Base-by-base conservation (phyloP, 2,329 filamentous ascomycete species). In the Aspergillus vadensis region DNA sequence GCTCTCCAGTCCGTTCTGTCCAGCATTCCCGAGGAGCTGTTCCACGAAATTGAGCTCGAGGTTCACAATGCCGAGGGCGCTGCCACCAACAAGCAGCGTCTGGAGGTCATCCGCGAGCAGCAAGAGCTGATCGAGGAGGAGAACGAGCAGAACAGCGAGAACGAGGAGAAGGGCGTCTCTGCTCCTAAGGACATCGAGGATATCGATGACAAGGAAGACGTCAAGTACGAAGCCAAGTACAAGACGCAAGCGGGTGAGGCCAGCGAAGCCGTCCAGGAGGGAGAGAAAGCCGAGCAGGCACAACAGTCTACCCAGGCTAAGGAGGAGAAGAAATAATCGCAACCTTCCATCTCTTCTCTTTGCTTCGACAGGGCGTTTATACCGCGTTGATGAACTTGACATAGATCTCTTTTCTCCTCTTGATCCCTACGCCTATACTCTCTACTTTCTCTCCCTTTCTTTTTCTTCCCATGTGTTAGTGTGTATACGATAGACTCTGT, bases 31-130 rank as follows among this genome's bases (percentile, higher is more conserved):
- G 95, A 99, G 78, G 95, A 99, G 77, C 85, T 99, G 43, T 99
- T 96, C 91, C 95, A 99, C 83, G 95, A 99, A 82, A 97, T 99
- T 65, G 95, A 98, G 79, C 89, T 99, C 32, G 95, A 99, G 81
- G 92, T 99, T 9, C 92, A 97, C 83, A 96, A 89, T 63, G 93
- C 94, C 52, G 95, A 99, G 80, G 95, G 95, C 63, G 94, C 93
- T 10, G 95, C 95, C 23, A 99, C 95, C 67, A 99, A 99, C 86
- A 97, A 96, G 85, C 95, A 98, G 83, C 90, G 95, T 76, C 89
- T 99, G 44, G 95, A 99, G 82, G 95, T 99, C 15, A 85, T 99
- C 74, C 96, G 92, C 85, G 95, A 99, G 82, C 95, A 99, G 82
- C 91, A 99, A 77, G 95, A 97, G 76, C 87, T 99, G 64, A 99